Evolutionary conservation across 176 grass and related monocot species (phyloP), one percentile per base, ranked within the genome.

Genomic region (Zea luxurians): DNA sequence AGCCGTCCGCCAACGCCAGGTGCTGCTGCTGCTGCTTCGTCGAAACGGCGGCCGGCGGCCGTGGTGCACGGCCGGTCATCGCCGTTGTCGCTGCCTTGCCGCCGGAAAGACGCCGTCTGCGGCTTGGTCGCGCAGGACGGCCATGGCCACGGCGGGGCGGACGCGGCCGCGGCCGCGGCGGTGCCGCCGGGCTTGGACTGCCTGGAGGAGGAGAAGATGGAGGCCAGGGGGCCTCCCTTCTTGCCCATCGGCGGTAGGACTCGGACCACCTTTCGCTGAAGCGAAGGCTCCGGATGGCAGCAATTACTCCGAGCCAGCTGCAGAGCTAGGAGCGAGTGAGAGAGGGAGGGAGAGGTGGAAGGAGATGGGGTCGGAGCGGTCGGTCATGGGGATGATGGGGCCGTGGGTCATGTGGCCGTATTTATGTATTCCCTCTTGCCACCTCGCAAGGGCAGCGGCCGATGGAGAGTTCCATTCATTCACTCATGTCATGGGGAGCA

Each of bases 51-150:
- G 27, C 27, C 20, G 9, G 4, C 50, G 16, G 74, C 52, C 59
- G 76, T 65, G 17, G 38, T 18, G 82, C 77, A 76, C 1, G 71
- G 71, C 16, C 68, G 38, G 17, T 70, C 27, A 27, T 27, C 38
- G 11, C 66, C 15, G 27, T 27, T 27, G 10, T 61, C 43, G 68
- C 75, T 44, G 21, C 57, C 76, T 71, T 5, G 2, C 46, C 40
- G 78, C 38, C 90, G 81, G 86, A 90, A 98, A 9, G 96, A 98
- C 62, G 42, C 20, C 3, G 96, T 98, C 66, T 83, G 81, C 0
- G 96, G 92, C 11, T 68, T 74, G 21, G 34, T 78, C 43, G 85
- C 87, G 37, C 87, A 90, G 1, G 87, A 81, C 1, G 85, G 84
- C 91, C 91, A 93, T 0, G 80, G 72, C 91, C 88, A 90, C 2